Percentiles rank a stretch among this genome's conserved stretches.
Conservation (phyloP, 2,329 filamentous ascomycete genomes). For the Cladosporium sphaerospermum region DNA sequence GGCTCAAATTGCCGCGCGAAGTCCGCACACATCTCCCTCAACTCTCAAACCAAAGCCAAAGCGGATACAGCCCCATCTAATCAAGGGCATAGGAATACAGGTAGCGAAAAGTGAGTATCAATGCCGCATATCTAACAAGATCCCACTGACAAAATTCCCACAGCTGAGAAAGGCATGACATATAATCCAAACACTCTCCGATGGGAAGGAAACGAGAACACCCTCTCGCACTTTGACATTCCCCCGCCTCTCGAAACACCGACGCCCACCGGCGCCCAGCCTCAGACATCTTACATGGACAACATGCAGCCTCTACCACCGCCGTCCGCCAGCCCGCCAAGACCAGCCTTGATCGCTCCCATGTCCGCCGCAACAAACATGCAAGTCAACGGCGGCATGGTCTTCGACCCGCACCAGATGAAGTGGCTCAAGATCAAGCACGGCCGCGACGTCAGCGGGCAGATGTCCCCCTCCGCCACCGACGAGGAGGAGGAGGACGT, state of each 20-base stretch:
- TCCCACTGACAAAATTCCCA: constrained; percentile 1
- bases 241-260: constrained; percentile 30
- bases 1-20: constrained; percentile 46
- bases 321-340: constrained; percentile 40
- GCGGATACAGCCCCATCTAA: constrained; percentile 66
- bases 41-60: constrained; percentile 43
- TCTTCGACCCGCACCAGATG: constrained; percentile 96
- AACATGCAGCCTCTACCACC: constrained; percentile 25
- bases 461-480: constrained; percentile 48
- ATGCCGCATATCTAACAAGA: background rate
- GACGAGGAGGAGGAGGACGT: constrained; percentile 85
- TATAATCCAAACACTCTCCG: constrained; percentile 82
- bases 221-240: constrained; percentile 68
- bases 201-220: constrained; percentile 97
- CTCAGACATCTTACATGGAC: constrained; percentile 32
- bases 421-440: constrained; percentile 73
- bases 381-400: constrained; percentile 95
- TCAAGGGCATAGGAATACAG: constrained; percentile 73
- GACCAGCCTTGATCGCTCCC: constrained; percentile 81
- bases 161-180: constrained; percentile 88
- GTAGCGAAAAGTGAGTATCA: constrained; percentile 68
- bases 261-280: constrained; percentile 29
- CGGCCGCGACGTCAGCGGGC: constrained; percentile 32
- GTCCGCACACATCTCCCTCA: constrained; percentile 45
- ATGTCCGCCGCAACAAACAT: constrained; percentile 66